A percentile compares a stretch with the other conserved stretches of the same genome.
phyloP scores from a whole-genome alignment of 225 moss, liverwort and hornwort species.

The Climacium dendroides region DNA sequence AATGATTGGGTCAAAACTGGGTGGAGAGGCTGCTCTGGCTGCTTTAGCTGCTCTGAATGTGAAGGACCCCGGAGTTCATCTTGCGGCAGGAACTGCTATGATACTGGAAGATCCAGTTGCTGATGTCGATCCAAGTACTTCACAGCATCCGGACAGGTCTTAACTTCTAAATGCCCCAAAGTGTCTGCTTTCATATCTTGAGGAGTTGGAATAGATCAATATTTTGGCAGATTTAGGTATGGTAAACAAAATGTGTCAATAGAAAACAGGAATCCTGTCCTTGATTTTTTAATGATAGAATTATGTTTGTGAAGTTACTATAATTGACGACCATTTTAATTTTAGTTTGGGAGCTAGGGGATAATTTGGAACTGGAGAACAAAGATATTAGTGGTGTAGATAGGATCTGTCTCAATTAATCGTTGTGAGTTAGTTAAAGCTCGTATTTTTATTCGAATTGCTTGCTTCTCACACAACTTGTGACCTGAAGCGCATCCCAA shows the following conservation, averaged over 20 bases:
- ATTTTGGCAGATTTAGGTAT: not conserved
- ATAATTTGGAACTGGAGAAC: not conserved
- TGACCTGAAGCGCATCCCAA: not conserved
- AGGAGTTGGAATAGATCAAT: not conserved
- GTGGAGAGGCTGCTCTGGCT: slow-evolving; percentile 72
- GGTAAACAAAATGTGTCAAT: not conserved
- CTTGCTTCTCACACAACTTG: not conserved
- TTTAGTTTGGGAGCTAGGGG: not conserved
- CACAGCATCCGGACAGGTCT: slow-evolving; percentile 49
- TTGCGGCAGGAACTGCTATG: slow-evolving; percentile 75
- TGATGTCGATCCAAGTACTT: slow-evolving; percentile 20
- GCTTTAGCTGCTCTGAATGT: slow-evolving; percentile 62
- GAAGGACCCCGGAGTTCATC: slow-evolving; percentile 72
- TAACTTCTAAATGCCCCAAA: not conserved
- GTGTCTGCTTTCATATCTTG: not conserved
- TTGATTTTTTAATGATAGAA: not conserved
- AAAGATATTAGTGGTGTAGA: not conserved
- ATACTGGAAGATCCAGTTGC: slow-evolving; percentile 36
- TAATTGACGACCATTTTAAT: not conserved
- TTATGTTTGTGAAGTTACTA: not conserved
- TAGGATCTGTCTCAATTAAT: not conserved
- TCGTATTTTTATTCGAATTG: not conserved
- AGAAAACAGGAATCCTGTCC: not conserved
- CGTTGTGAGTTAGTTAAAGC: not conserved
- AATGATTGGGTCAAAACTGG: slow-evolving; percentile 79